Conservation (phyloP, 495 filamentous ascomycete species). For the Hyaloscypha hepaticicola region DNA sequence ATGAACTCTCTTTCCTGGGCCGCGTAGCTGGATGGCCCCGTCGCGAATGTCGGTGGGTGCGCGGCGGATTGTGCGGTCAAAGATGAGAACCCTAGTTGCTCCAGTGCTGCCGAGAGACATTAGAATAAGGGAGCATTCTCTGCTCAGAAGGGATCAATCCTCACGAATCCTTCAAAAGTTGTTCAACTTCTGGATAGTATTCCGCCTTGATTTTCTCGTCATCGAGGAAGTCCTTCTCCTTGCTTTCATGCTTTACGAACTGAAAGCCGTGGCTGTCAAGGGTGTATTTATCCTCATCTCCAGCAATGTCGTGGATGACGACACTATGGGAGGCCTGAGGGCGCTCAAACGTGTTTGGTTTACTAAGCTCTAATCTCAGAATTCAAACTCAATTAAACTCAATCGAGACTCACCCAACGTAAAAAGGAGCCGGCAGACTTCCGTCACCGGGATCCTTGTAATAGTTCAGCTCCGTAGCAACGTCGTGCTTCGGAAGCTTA, state of each 20-base stretch:
- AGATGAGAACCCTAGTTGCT: conserved; percentile 62
- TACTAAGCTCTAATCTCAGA: neutral
- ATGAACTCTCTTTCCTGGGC: conserved; percentile 66
- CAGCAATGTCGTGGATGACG: conserved; percentile 47
- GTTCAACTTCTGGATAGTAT: conserved; percentile 68
- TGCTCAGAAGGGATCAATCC: neutral
- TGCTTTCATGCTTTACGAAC: conserved; percentile 46
- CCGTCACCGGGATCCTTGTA: conserved; percentile 59
- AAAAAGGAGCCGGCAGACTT: conserved; percentile 49
- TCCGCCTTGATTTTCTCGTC: conserved; percentile 65
- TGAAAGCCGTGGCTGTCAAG: conserved; percentile 52
- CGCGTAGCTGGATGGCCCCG: conserved; percentile 42
- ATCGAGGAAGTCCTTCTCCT: conserved; percentile 53
- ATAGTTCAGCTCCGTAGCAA: conserved; percentile 58
- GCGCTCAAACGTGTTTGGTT: conserved; percentile 51
- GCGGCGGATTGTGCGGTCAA: conserved; percentile 73
- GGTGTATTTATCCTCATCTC: conserved; percentile 47
- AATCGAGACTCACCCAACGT: conserved; percentile 34
- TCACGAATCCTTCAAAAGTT: conserved; percentile 61
- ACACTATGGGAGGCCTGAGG: conserved; percentile 40
- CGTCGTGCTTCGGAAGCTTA: conserved; percentile 33
- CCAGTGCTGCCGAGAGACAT: conserved; percentile 38
- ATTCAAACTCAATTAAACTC: too few relatives aligned
- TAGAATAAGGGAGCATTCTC: neutral
- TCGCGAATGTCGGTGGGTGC: conserved; percentile 27